phyloP scores from a whole-genome alignment of 2,329 filamentous ascomycete species.

The Berkeleyomyces basicola region DNA sequence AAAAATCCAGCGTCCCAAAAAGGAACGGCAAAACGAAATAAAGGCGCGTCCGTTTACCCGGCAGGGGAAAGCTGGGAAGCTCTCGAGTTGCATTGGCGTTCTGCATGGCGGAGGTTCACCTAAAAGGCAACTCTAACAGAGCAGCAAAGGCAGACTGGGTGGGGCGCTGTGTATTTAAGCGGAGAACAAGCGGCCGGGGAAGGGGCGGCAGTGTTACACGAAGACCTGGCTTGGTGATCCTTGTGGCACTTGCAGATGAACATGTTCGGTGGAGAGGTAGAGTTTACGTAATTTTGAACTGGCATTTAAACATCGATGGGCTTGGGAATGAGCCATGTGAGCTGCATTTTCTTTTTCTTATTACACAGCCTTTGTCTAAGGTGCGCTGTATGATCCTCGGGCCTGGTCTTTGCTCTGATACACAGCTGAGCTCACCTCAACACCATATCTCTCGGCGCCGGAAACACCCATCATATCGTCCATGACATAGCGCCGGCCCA shows the following conservation, averaged over 20 bases:
- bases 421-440: conserved; percentile 4
- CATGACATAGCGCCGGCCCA: conserved; percentile 1
- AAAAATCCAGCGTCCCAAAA: background rate
- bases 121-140: background rate
- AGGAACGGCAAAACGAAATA: background rate
- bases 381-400: background rate
- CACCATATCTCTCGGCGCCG: background rate
- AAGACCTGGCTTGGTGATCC: background rate
- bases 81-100: background rate
- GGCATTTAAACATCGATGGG: no score
- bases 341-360: no score
- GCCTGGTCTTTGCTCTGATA: background rate
- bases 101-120: background rate
- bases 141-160: background rate
- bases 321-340: no score
- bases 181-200: conserved; percentile 3
- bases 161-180: conserved; percentile 1
- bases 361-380: background rate
- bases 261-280: no score
- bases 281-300: no score
- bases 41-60: background rate
- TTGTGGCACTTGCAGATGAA: no score
- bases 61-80: background rate
- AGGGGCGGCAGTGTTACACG: background rate
- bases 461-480: conserved; percentile 6